These are phyloP conservation scores for Candida glaebosa DNA, from an alignment of 805 yeast species.

Conservation along the genomic window DNA sequence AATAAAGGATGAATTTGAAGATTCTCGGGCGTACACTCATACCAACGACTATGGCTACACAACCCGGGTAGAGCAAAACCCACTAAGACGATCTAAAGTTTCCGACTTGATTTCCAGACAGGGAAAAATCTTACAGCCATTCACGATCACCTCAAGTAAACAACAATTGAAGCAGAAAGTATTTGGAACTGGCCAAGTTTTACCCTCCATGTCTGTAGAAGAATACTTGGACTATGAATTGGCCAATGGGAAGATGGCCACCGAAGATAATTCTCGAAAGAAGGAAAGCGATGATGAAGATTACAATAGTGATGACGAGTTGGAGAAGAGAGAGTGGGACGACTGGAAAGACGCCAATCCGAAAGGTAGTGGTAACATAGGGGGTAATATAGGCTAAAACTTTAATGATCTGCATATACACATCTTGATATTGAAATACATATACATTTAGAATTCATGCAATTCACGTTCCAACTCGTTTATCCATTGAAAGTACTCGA, in stretches of 20 bases:
- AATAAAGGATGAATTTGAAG: slow-evolving; percentile 6
- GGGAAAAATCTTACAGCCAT: slow-evolving; percentile 83
- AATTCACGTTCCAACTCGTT: slow-evolving; percentile 24
- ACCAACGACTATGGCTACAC: slow-evolving; percentile 50
- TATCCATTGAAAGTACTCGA: slow-evolving; percentile 36
- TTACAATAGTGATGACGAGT: slow-evolving; percentile 52
- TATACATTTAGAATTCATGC: slow-evolving; percentile 4
- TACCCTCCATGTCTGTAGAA: slow-evolving; percentile 94
- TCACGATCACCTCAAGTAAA: slow-evolving; percentile 59
- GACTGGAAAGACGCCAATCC: slow-evolving; percentile 84
- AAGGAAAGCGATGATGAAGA: slow-evolving; percentile 56
- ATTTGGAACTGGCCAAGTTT: slow-evolving; percentile 84
- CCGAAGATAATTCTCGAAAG: slow-evolving; percentile 35
- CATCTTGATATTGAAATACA: background rate
- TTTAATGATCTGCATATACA: slow-evolving; percentile 1
- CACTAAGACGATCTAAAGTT: slow-evolving; percentile 21
- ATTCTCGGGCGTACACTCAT: slow-evolving; percentile 5
- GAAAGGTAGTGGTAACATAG: slow-evolving; percentile 88
- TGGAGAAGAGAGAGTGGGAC: slow-evolving; percentile 86
- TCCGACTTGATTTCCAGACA: slow-evolving; percentile 52
- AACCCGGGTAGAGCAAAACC: slow-evolving; percentile 54
- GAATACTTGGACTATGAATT: slow-evolving; percentile 85
- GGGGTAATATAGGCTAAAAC: slow-evolving; percentile 34
- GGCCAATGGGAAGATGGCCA: slow-evolving; percentile 75
- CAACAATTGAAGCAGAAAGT: slow-evolving; percentile 62